Evolutionary conservation across 1,284 basidiomycete genomes (phyloP).

Genomic region (Quambalaria eucalypti): DNA sequence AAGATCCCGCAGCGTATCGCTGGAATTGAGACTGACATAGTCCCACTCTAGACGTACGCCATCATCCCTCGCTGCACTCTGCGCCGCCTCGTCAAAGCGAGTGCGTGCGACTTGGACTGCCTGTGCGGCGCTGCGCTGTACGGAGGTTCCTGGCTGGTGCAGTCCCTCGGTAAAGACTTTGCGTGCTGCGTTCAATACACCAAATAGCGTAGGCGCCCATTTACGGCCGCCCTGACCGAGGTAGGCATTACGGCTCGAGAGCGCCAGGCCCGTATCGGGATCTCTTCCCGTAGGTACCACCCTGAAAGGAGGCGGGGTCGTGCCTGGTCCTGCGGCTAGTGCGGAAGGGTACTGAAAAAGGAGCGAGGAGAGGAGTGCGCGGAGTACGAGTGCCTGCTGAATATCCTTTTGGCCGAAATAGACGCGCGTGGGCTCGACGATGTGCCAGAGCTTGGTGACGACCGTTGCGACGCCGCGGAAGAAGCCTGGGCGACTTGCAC

Average conservation of each 20-base stretch:
- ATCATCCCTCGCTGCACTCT: constrained; percentile 42
- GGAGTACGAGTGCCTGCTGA: constrained; percentile 81
- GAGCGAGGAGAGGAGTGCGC: constrained; percentile 73
- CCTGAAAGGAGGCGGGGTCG: constrained; percentile 56
- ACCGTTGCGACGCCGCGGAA: constrained; percentile 93
- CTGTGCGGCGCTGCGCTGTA: constrained; percentile 7
- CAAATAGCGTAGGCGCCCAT: constrained; percentile 61
- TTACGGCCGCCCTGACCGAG: constrained; percentile 57
- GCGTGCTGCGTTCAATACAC: constrained; percentile 58
- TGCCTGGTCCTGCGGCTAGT: constrained; percentile 52
- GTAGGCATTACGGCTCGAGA: constrained; percentile 85
- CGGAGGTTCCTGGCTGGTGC: constrained; percentile 2
- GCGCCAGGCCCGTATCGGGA: constrained; percentile 60
- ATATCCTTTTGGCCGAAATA: constrained; percentile 99
- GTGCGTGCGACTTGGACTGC: constrained; percentile 22
- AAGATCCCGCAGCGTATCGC: constrained; percentile 56
- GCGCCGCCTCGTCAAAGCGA: constrained; percentile 6
- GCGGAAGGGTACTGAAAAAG: constrained; percentile 65
- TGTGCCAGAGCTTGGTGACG: constrained; percentile 88
- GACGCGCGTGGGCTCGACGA: constrained; percentile 78
- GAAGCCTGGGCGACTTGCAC: constrained; percentile 71
- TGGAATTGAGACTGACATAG: constrained; percentile 82
- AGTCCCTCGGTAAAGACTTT: constrained; percentile 30
- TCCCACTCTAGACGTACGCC: constrained; percentile 61
- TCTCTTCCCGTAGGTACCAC: constrained; percentile 71